These are phyloP conservation scores for Fusarium oligoseptatum DNA, from an alignment of 2,329 filamentous ascomycete genomes.

Conservation along the genomic window DNA sequence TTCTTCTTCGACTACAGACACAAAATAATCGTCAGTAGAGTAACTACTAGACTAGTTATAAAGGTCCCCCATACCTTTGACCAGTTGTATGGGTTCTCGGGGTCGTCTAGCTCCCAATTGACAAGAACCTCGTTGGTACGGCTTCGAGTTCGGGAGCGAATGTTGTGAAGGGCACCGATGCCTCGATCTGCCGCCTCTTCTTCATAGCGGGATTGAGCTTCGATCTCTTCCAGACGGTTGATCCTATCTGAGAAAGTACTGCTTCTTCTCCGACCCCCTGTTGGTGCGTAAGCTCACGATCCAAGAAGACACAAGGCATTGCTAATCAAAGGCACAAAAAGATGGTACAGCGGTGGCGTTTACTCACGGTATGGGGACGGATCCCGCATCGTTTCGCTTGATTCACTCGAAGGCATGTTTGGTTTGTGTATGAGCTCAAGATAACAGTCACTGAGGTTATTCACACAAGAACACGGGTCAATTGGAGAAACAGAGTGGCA, in stretches of 20 bases:
- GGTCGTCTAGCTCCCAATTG: constrained; percentile 62
- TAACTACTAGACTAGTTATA: neutral
- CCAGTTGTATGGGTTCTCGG: constrained; percentile 69
- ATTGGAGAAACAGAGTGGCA: constrained; percentile 1
- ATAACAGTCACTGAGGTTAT: constrained; percentile 24
- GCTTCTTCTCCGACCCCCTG: constrained; percentile 44
- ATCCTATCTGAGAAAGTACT: constrained; percentile 43
- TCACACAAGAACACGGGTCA: constrained; percentile 29
- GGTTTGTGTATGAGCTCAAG: constrained; percentile 3
- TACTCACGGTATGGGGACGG: constrained; percentile 46
- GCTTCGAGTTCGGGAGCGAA: constrained; percentile 51
- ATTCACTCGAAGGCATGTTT: constrained; percentile 45
- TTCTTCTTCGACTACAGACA: constrained; percentile 64
- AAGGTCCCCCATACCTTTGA: constrained; percentile 49
- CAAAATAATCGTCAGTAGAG: neutral
- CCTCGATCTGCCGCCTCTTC: constrained; percentile 56
- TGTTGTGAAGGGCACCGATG: constrained; percentile 51
- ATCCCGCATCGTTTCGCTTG: constrained; percentile 46
- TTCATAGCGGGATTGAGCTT: constrained; percentile 57
- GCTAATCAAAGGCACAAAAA: neutral
- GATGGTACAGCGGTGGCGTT: neutral
- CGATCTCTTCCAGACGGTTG: constrained; percentile 52
- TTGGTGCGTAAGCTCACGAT: constrained; percentile 27
- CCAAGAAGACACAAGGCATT: neutral
- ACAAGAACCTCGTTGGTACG: constrained; percentile 54